Percentiles rank a stretch among this genome's conserved stretches.
Evolutionary conservation across 371 early-diverging fungal genomes (phyloP).

Genomic region (Apophysomyces variabilis): DNA sequence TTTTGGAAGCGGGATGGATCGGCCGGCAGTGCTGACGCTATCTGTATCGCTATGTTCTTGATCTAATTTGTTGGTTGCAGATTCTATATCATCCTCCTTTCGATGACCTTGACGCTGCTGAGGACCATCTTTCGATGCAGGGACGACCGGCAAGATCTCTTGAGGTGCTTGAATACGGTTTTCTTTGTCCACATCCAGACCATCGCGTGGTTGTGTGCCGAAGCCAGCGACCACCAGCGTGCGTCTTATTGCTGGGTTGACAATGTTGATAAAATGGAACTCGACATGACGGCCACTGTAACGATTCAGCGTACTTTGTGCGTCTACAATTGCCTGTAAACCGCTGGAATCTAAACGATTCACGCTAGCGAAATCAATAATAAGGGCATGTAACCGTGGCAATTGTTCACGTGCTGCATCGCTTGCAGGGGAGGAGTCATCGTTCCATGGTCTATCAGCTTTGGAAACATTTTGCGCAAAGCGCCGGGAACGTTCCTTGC

Average conservation of each 20-base stretch:
- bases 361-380: conserved; percentile 70
- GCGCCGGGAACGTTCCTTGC: conserved; percentile 37
- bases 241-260: conserved; percentile 39
- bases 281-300: conserved; percentile 59
- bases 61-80: neutral
- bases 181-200: conserved; percentile 2
- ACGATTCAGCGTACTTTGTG: conserved; percentile 50
- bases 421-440: conserved; percentile 30
- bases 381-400: conserved; percentile 60
- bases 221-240: conserved; percentile 49
- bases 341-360: conserved; percentile 69
- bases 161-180: conserved; percentile 3
- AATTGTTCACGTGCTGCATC: conserved; percentile 27
- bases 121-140: conserved; percentile 45
- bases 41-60: conserved; percentile 16
- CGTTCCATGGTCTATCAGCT: conserved; percentile 57
- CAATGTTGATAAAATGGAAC: conserved; percentile 55
- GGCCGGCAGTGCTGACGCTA: conserved; percentile 23
- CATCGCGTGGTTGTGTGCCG: conserved; percentile 33
- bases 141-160: conserved; percentile 50
- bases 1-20: conserved; percentile 37
- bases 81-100: neutral
- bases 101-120: conserved; percentile 2
- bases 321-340: conserved; percentile 63
- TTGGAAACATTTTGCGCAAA: conserved; percentile 22